Evolutionary conservation across 2,329 filamentous ascomycete species (phyloP), one percentile per base, ranked within the genome.

Genomic region (Diaporthe sp.): DNA sequence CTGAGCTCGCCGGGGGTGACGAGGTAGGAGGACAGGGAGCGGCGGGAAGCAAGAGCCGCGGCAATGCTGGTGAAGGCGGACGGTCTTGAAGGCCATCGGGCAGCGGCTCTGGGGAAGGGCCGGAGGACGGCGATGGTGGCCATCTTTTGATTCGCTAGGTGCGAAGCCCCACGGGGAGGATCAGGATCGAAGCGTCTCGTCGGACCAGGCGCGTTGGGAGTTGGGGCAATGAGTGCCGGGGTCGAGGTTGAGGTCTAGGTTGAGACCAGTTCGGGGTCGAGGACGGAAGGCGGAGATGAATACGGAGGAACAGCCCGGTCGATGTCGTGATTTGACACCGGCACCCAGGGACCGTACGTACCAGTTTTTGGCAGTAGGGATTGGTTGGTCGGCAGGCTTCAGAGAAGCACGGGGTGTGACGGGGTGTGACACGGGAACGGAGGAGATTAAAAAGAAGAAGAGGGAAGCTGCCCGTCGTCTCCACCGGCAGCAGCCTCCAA

Each of bases 1-100:
- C 93, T 86, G 75, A 98, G 92, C 85, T 98, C 93, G 77, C 92
- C 90, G 0, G 97, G 96, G 2, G 94, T 93, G 81, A 99, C 93
- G 77, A 98, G 89, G 84, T 98, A 98, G 73, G 93, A 94, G 76
- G 92, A 93, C 82, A 98, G 92, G 28, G 86, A 87, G 72, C 90
- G 88, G 73, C 84, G 85, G 77, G 86, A 81, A 44, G n/a, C 12
- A 15, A 71, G 25, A 28, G 71, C 28, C 31, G 57, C 42, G 70
- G 58, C 58, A 28, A 63, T 60, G 83, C 80, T 77, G 71, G 73
- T 15, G 73, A 73, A 74, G 44, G 78, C 71, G 74, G 61, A 72
- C 76, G 71, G 63, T 75, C 75, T 78, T 73, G 77, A 25, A 71
- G 77, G 76, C 74, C 76, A 28, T 39, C 44, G 51, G 58, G 37